These are phyloP conservation scores for Diaporthe ampelina DNA, from an alignment of 2,329 filamentous ascomycete genomes.

Conservation along the genomic window DNA sequence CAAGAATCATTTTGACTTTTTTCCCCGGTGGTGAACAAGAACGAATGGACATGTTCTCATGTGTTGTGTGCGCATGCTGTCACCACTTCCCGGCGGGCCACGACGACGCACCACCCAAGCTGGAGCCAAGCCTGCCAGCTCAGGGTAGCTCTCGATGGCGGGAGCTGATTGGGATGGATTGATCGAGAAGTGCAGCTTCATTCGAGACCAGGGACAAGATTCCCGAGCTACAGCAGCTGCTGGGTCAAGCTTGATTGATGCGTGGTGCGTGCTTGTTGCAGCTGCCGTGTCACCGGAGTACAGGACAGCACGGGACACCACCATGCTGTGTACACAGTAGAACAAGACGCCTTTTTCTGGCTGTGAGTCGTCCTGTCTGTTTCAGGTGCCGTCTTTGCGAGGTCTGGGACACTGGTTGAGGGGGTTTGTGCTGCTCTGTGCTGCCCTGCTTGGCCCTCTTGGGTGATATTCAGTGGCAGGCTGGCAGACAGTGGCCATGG, in stretches of 20 bases:
- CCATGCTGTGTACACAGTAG: no score
- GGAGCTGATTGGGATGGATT: neutral
- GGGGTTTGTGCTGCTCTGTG: neutral
- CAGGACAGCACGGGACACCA: neutral
- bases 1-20: neutral
- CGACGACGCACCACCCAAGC: no score
- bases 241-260: neutral
- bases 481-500: no score
- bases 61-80: slow-evolving; percentile 6
- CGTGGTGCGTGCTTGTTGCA: neutral
- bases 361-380: neutral
- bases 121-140: neutral
- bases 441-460: neutral
- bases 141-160: neutral
- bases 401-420: neutral
- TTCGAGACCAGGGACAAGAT: neutral
- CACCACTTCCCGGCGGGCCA: slow-evolving; percentile 4
- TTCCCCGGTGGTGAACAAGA: no score
- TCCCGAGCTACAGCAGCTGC: slow-evolving; percentile 10
- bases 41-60: neutral
- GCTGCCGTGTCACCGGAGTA: slow-evolving; percentile 13
- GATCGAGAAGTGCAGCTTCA: neutral
- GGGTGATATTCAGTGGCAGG: neutral
- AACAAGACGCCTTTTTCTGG: no score
- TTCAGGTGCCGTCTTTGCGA: neutral